Conservation (phyloP, 495 filamentous ascomycete genomes). For the Bryoglossum gracile region DNA sequence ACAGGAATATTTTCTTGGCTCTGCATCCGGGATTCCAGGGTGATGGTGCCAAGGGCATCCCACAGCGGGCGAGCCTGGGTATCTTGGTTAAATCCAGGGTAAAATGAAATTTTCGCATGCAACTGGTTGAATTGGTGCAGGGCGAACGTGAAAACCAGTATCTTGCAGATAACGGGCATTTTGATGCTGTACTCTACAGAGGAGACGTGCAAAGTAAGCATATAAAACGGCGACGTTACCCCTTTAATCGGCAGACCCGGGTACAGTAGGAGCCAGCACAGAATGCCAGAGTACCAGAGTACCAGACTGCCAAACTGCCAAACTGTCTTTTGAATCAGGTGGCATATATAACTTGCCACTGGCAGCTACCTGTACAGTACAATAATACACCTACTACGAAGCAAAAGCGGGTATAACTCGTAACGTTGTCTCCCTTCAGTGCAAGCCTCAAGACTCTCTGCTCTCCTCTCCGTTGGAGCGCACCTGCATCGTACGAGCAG, state of each 20-base stretch:
- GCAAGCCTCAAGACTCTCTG: no score
- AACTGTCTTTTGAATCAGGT: no score
- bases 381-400: background rate
- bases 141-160: background rate
- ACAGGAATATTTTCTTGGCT: no score
- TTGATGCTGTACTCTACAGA: background rate
- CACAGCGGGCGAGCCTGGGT: background rate
- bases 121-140: background rate
- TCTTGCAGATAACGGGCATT: background rate
- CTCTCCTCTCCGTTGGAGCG: background rate
- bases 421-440: slow-evolving; percentile 10
- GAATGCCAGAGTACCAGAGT: background rate
- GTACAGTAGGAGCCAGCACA: background rate
- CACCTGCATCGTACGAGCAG: background rate
- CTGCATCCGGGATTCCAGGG: no score
- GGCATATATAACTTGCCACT: background rate
- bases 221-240: background rate
- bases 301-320: no score
- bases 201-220: background rate
- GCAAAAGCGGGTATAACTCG: slow-evolving; percentile 13
- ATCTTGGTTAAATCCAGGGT: background rate
- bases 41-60: background rate
- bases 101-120: background rate
- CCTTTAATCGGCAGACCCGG: background rate
- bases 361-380: background rate